Conservation (phyloP, 441 rosid genomes). For the Pelargonium cotyledonis region DNA sequence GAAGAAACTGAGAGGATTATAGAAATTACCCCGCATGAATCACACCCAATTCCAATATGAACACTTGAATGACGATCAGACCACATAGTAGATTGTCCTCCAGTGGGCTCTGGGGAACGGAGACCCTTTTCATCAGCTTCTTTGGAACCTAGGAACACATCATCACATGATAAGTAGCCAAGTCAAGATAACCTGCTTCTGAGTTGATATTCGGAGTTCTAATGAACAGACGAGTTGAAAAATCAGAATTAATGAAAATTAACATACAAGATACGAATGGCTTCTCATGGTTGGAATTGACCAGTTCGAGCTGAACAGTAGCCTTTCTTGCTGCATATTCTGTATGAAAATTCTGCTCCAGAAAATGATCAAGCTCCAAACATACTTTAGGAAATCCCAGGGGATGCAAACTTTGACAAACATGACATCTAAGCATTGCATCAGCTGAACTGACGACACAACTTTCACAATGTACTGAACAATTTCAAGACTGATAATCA, state of each 20-base stretch:
- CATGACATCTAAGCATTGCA: constrained; percentile 49
- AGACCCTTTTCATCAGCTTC: constrained; percentile 21
- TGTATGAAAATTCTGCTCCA: constrained; percentile 43
- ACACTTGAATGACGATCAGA: constrained; percentile 22
- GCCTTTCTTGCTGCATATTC: constrained; percentile 53
- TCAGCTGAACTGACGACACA: constrained; percentile 37
- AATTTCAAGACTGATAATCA: constrained; percentile 5
- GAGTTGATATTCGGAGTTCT: neutral
- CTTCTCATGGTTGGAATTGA: constrained; percentile 19
- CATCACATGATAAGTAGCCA: neutral
- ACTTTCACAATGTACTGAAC: constrained; percentile 60
- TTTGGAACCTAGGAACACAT: constrained; percentile 25
- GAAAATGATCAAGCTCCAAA: constrained; percentile 53
- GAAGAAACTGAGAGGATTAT: neutral
- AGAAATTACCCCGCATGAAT: constrained; percentile 60
- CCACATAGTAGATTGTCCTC: constrained; percentile 19
- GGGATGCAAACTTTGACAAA: constrained; percentile 57
- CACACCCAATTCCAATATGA: constrained; percentile 49
- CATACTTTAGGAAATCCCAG: constrained; percentile 53
- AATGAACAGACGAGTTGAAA: neutral
- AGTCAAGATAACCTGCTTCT: neutral
- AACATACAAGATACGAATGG: constrained; percentile 11
- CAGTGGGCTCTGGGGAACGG: constrained; percentile 1
- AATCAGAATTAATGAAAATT: neutral
- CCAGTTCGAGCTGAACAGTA: constrained; percentile 32